Evolutionary conservation across 495 filamentous ascomycete genomes (phyloP).

Genomic region (Rhizodiscina lignyota): DNA sequence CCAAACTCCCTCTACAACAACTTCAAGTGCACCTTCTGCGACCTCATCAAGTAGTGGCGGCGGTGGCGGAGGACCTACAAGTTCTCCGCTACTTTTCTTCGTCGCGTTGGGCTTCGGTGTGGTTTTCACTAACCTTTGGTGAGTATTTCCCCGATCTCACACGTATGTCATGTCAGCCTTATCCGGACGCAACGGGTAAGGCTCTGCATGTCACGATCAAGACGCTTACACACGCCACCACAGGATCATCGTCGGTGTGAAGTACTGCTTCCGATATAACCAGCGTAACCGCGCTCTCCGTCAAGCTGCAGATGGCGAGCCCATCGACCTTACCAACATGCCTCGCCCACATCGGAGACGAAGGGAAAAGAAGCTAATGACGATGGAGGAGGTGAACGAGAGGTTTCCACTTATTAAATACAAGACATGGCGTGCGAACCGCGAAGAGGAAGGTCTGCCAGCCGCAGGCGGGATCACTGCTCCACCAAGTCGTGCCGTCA

Average conservation of each 20-base stretch:
- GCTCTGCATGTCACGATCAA: no score
- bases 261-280: slow-evolving; percentile 98
- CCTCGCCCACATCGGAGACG: slow-evolving; percentile 64
- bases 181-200: no score
- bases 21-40: no score
- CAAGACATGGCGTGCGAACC: slow-evolving; percentile 76
- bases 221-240: background rate
- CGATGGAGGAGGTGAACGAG: slow-evolving; percentile 96
- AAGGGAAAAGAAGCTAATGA: slow-evolving; percentile 95
- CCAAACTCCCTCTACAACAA: no score
- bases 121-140: slow-evolving; percentile 98
- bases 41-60: no score
- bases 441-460: slow-evolving; percentile 69
- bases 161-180: slow-evolving; percentile 1
- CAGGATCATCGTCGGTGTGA: slow-evolving; percentile 99
- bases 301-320: slow-evolving; percentile 70
- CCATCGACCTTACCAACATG: slow-evolving; percentile 69
- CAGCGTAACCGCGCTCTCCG: slow-evolving; percentile 72
- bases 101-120: slow-evolving; percentile 96
- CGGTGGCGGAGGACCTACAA: slow-evolving; percentile 50
- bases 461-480: slow-evolving; percentile 69
- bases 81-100: slow-evolving; percentile 86
- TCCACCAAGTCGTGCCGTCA: slow-evolving; percentile 50
- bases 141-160: no score
- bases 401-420: slow-evolving; percentile 93